Base-by-base conservation (phyloP, 768 basidiomycete genomes). In the Udeniomyces megalosporus region DNA sequence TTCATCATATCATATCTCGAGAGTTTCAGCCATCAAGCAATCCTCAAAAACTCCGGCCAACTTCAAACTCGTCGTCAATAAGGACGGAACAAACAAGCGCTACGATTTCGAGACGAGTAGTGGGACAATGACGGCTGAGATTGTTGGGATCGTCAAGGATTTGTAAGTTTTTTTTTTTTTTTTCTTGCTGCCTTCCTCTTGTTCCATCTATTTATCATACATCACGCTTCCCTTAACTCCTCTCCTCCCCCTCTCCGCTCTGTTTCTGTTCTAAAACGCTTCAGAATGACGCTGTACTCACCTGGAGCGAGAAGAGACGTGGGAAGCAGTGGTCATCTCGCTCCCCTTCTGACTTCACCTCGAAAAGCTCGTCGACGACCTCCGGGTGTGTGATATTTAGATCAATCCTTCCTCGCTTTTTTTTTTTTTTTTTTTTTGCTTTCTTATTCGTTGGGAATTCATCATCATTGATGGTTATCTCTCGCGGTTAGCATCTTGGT, bases 31-130 rank as follows among this genome's bases (percentile, higher is more conserved):
- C 51, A 88, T 87, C 70, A 86, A 87, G 66, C 84, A 93, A 70
- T 84, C 84, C 1, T 79, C 82, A 50, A 89, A 91, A 72, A 83
- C 84, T 31, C 80, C 85, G 1, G 80, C 66, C n/a, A 66, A 81
- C 42, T 92, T 99, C 80, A 93, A 92, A 77, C 79, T 97, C 22
- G 81, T 93, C 34, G 80, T 97, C 14, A 84, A 81, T 70, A 64
- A 72, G 77, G 86, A 66, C 80, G 67, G 67, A 0, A 78, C 82
- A 46, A 85, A 84, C 67, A 99, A 97, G 78, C 78, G 90, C 44
- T 97, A 96, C 71, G 93, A 97, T 69, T 96, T 95, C 71, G 95
- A 99, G 75, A 93, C 91, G 0, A 92, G 93, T 73, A 89, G 76
- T 67, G 78, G 85, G 1, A 84, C 83, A 72, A 70, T 82, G 60